These are phyloP conservation scores for Corynascus novoguineensis DNA, from an alignment of 495 filamentous ascomycete species.

Conservation along the genomic window DNA sequence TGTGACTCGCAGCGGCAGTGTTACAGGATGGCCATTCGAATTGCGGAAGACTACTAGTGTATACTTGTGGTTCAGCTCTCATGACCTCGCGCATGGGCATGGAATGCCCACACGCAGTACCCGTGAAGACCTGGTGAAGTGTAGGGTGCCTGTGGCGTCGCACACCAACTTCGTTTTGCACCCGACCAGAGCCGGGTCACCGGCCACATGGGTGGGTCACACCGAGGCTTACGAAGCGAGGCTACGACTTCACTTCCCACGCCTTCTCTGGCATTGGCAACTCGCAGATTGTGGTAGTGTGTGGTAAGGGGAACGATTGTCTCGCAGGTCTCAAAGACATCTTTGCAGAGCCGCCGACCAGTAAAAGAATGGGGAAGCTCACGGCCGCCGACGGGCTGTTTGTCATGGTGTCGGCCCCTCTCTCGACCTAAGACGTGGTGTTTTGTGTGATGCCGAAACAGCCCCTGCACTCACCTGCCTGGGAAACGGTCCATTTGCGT, in stretches of 20 bases:
- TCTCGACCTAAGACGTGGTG: not conserved
- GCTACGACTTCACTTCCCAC: too few relatives aligned
- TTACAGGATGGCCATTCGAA: not conserved
- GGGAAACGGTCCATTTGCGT: not conserved
- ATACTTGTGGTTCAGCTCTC: not conserved
- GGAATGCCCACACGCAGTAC: not conserved
- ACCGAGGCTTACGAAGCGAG: not conserved
- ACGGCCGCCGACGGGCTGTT: not conserved
- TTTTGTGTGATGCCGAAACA: slow-evolving; percentile 1
- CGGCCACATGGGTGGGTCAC: not conserved
- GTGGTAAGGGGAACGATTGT: not conserved
- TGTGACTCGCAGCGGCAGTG: not conserved
- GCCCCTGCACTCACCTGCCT: not conserved
- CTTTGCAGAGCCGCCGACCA: not conserved
- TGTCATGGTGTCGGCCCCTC: not conserved
- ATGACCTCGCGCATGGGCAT: not conserved
- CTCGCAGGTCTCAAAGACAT: too few relatives aligned
- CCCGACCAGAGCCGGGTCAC: not conserved
- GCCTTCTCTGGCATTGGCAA: not conserved
- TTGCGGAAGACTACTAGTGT: too few relatives aligned
- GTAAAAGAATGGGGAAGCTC: not conserved
- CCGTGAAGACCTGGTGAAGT: not conserved
- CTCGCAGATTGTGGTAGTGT: not conserved
- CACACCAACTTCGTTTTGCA: not conserved
- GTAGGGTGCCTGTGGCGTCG: not conserved